Percentiles rank a stretch among this genome's conserved stretches.
phyloP scores from a whole-genome alignment of 1,139 yeast species.

The Yamadazyma spencermartinsiae region DNA sequence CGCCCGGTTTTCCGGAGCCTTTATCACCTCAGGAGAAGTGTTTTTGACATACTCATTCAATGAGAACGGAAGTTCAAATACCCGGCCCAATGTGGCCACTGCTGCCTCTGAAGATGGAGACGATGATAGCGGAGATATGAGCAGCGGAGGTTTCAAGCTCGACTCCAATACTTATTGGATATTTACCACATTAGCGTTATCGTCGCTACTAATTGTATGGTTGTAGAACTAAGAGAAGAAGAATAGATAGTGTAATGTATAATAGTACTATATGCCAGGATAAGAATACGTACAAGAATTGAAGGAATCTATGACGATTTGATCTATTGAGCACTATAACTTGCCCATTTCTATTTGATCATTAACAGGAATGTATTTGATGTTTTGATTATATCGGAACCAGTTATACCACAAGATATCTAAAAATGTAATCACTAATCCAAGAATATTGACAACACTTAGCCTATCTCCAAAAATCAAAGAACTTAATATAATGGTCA shows the following conservation, averaged over 20 bases:
- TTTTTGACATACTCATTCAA: constrained; percentile 19
- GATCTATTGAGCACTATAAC: constrained; percentile 5
- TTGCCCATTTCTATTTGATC: constrained; percentile 14
- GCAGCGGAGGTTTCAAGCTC: neutral
- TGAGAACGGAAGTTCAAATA: constrained; percentile 8
- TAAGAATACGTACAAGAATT: too few relatives aligned
- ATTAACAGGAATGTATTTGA: constrained; percentile 10
- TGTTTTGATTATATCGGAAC: constrained; percentile 45
- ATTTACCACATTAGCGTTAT: neutral
- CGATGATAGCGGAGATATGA: neutral
- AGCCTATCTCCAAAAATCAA: constrained; percentile 74
- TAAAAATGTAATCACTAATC: constrained; percentile 69
- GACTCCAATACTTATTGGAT: neutral
- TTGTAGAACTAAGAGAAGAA: neutral
- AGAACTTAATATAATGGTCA: constrained; percentile 74
- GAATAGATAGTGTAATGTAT: constrained; percentile 1
- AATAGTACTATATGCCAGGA: neutral
- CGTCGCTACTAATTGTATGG: neutral
- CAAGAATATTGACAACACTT: constrained; percentile 67
- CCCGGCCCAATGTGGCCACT: constrained; percentile 13
- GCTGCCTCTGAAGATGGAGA: constrained; percentile 15
- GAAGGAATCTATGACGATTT: too few relatives aligned
- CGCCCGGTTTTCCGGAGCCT: constrained; percentile 34
- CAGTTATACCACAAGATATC: constrained; percentile 84
- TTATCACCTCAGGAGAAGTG: constrained; percentile 34